Percentiles rank a stretch among this genome's conserved stretches.
phyloP scores from a whole-genome alignment of 106 monocot genomes.

The Posidonia australis region DNA sequence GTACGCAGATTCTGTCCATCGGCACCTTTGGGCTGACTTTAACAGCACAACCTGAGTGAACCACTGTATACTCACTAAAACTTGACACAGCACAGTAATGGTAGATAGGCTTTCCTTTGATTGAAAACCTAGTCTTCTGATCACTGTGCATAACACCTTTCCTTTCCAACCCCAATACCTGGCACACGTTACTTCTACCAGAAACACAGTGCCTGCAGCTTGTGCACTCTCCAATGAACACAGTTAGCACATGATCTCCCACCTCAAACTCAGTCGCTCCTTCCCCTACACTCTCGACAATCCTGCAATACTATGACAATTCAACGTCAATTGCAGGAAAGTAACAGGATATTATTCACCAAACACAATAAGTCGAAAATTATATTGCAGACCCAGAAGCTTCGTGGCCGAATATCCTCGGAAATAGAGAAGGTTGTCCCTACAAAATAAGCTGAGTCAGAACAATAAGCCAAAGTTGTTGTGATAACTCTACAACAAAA shows the following conservation, averaged over 20 bases:
- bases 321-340: not conserved
- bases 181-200: constrained; percentile 82
- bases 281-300: constrained; percentile 85
- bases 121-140: constrained; percentile 72
- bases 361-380: not conserved
- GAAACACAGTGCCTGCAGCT: constrained; percentile 73
- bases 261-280: constrained; percentile 68
- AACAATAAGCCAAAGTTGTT: not conserved
- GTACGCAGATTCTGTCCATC: constrained; percentile 80
- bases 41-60: constrained; percentile 88
- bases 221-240: constrained; percentile 83
- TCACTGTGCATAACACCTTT: constrained; percentile 87
- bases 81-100: constrained; percentile 98
- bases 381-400: constrained; percentile 64
- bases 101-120: constrained; percentile 63
- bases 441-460: constrained; percentile 14
- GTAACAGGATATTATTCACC: not conserved
- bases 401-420: constrained; percentile 88
- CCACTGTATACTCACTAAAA: constrained; percentile 93
- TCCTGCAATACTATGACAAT: constrained; percentile 25
- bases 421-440: constrained; percentile 66
- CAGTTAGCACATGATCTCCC: constrained; percentile 76
- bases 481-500: too few relatives aligned
- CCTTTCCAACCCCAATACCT: constrained; percentile 68
- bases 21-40: constrained; percentile 48